Evolutionary conservation across 2,329 filamentous ascomycete genomes (phyloP).

Genomic region (Trichoderma guizhouense): DNA sequence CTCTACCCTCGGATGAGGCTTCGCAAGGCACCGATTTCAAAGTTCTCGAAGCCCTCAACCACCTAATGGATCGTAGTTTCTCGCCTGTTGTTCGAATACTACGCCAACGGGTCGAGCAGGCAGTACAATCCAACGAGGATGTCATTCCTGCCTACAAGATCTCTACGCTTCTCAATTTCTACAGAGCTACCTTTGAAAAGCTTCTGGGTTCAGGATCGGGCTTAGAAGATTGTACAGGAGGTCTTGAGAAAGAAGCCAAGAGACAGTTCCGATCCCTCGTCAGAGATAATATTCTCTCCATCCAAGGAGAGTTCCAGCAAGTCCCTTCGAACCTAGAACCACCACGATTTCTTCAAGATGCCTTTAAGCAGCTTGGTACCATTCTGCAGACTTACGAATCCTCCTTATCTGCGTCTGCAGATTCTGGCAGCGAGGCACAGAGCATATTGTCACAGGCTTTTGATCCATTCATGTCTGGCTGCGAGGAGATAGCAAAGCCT

Average conservation of each 20-base stretch:
- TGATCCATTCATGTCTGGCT: conserved; percentile 79
- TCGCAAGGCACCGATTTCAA: conserved; percentile 64
- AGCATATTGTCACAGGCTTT: conserved; percentile 74
- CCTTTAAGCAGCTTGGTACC: conserved; percentile 70
- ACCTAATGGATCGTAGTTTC: conserved; percentile 83
- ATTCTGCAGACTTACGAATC: conserved; percentile 87
- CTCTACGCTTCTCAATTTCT: conserved; percentile 85
- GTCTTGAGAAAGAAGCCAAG: conserved; percentile 72
- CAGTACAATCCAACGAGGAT: conserved; percentile 89
- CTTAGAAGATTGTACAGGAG: conserved; percentile 65
- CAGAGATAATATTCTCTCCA: conserved; percentile 71
- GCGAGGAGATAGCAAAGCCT: conserved; percentile 62
- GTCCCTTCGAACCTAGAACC: conserved; percentile 70
- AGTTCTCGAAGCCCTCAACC: conserved; percentile 73
- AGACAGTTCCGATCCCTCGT: conserved; percentile 79
- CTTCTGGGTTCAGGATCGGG: conserved; percentile 68
- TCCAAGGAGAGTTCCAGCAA: conserved; percentile 69
- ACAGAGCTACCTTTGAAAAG: conserved; percentile 78
- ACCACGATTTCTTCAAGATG: conserved; percentile 76
- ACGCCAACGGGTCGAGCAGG: conserved; percentile 85
- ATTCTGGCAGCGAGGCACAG: conserved; percentile 67
- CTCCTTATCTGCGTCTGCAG: conserved; percentile 61
- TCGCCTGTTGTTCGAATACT: conserved; percentile 77
- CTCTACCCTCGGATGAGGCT: conserved; percentile 57
- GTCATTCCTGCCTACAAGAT: conserved; percentile 85